Base-by-base conservation (phyloP, 2,329 filamentous ascomycete species). In the Fusarium sp. region DNA sequence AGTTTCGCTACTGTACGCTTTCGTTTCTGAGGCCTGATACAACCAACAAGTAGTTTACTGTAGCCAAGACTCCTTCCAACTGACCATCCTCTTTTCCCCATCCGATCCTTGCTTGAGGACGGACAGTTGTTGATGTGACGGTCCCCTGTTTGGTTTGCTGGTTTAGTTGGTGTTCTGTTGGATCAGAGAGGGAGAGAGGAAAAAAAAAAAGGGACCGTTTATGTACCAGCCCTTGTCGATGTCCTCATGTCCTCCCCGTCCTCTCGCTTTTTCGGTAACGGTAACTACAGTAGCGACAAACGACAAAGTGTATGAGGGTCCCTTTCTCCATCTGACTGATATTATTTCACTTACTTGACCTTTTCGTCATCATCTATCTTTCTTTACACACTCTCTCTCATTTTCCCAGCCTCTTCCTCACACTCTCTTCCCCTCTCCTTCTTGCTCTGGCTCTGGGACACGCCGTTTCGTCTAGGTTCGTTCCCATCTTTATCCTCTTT, bases 151-250 rank as follows among this genome's bases (percentile, higher is more conserved):
- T 50, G 45, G 56, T 51, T 64, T 59, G 63, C 23, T 37, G 28
- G 44, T 37, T 28, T 26, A 34, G 20, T 57, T 58, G 38, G 57
- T 53, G 12, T 16, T 45, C 30, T 69, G 67, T 71, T 69, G 61
- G 57, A 72, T 72, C 65, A 30, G 23, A 51, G 23, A 18, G 20
- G 16, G 15, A 49, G 4, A 49, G 23, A 50, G 23, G 23, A 16
- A 20, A 33, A 31, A n/a, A 51, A 70, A 72, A 67, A 69, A 68
- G 61, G 69, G 52, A 57, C 68, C 57, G 58, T 61, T 51, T 58
- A 38, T 57, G 55, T 59, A 42, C 40, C 44, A 63, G 70, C 70
- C 71, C 61, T 70, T 67, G 70, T 72, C 62, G 44, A 65, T 45
- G 56, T 72, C 56, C 46, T 62, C 42, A 57, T 50, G 41, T 49